Base-by-base conservation (phyloP, 2,329 filamentous ascomycete genomes). In the Colletotrichum melonis region DNA sequence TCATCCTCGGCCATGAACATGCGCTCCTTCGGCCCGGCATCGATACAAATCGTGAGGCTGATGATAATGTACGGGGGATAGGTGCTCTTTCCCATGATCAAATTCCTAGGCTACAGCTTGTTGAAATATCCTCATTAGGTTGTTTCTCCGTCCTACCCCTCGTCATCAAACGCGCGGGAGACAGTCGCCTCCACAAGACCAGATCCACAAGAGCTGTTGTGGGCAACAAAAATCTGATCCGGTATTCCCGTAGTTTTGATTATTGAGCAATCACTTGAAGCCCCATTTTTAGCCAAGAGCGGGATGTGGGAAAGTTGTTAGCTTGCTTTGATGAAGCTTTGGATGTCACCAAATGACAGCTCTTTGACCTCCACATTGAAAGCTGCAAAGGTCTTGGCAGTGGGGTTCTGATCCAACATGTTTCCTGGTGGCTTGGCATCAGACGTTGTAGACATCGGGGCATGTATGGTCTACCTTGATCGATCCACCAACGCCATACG, bases 311-410 rank as follows among this genome's bases (percentile, higher is more conserved):
- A 38, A 16, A 8, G 28, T 66, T 66, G 24, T 38, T 46, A 46
- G 42, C 42, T n/a, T 67, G n/a, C 30, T 67, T 35, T 3, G 22
- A 62, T 14, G 28, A 72, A 38, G 46, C 30, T 30, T 4, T 62
- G n/a, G 52, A 65, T 63, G 69, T 69, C 69, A 72, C 22, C 49
- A 49, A 38, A 55, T 63, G 52, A 72, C 30, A 63, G 56, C 52
- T 52, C 38, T 54, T n/a, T 38, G 16, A 19, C 56, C 58, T 26
- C 24, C 59, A 62, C 9, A 8, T 16, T 0, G n/a, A 24, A 22
- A 54, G n/a, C n/a, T 54, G 52, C 52, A 26, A 24, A 54, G 7
- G 16, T 24, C 66, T 63, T 63, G 35, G 52, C 60, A 65, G 60
- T 49, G 59, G 24, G 54, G 35, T 54, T 16, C 4, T n/a, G 24